Evolutionary conservation across 495 filamentous ascomycete species (phyloP).

Genomic region (Astrothelium subdiscretum): DNA sequence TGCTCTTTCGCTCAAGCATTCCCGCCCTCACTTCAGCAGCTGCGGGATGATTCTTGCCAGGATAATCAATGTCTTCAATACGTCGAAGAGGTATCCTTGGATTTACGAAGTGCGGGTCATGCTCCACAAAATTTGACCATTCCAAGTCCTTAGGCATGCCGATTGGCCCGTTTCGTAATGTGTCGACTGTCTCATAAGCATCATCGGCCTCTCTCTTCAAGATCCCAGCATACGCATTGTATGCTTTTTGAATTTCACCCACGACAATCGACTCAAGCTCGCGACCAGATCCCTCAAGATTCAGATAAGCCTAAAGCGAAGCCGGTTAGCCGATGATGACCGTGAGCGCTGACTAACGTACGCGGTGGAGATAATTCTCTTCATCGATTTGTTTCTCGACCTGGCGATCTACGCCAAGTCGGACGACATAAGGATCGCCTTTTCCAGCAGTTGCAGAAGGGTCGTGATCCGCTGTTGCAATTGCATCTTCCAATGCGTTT

Average conservation of each 20-base stretch:
- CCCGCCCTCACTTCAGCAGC: constrained; percentile 80
- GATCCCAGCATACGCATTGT: constrained; percentile 82
- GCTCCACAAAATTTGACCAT: constrained; percentile 73
- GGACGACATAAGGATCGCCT: constrained; percentile 80
- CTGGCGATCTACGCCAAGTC: constrained; percentile 73
- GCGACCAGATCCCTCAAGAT: constrained; percentile 85
- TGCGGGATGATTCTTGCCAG: constrained; percentile 80
- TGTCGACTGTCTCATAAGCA: constrained; percentile 63
- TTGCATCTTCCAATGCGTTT: constrained; percentile 63
- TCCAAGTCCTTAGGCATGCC: constrained; percentile 84
- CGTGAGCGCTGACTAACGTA: too few species aligned
- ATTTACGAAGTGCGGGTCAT: constrained; percentile 80
- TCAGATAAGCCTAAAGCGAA: constrained; percentile 92
- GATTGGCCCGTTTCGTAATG: constrained; percentile 72
- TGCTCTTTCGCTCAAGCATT: constrained; percentile 92
- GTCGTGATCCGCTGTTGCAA: constrained; percentile 67
- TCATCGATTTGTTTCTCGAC: constrained; percentile 89
- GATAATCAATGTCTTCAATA: constrained; percentile 78
- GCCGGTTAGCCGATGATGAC: too few species aligned
- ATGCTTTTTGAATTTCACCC: constrained; percentile 92
- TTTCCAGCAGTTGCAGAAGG: constrained; percentile 65
- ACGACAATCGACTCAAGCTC: constrained; percentile 94
- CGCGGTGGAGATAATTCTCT: constrained; percentile 91
- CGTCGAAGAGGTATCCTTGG: constrained; percentile 67
- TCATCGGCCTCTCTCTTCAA: constrained; percentile 81